Base-by-base conservation (phyloP, 495 filamentous ascomycete species). In the Penicillium dipodomyicola region DNA sequence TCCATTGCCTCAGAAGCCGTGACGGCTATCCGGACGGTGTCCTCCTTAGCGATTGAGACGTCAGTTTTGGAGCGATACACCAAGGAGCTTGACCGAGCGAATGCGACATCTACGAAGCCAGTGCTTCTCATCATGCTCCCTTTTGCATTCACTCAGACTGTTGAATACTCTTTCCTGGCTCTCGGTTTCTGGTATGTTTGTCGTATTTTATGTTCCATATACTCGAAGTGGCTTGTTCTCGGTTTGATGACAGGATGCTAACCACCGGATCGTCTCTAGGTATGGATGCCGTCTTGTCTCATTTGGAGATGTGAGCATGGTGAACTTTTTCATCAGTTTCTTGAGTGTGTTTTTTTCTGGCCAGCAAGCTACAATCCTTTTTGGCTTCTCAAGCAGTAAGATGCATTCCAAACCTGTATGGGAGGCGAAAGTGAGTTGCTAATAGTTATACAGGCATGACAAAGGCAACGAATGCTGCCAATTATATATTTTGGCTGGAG, bases 1-100 rank as follows among this genome's bases (percentile, higher is more conserved):
- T 72, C 73, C 2, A 65, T 85, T 40, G 83, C 82, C 6, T 69
- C 76, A 0, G 82, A 86, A 63, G 77, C 81, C 7, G 73, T 85
- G 35, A 69, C 59, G 11, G 71, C 82, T 0, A 82, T 85, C 39
- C 70, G 82, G 15, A 86, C 83, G 0, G 80, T 85, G 17, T 74
- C 75, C 11, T 79, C 76, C 1, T 62, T 85, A 30, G 78, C 80
- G 0, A 69, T 85, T 72, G 84, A 86, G 53, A 47, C 67, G 3
- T 70, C 75, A 19, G 60, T 79, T 5, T 49, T 80, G 10, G 58
- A 65, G 15, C 63, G 73, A 3, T 85, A 86, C 73, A 90, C 59
- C 83, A 27, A 49, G 6, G 52, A 59, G 32, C 30, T 65, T 0
- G 56, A 59, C 19, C 41, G 33, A 10, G 53, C 52, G 3, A 39